phyloP scores from a whole-genome alignment of 2,329 filamentous ascomycete genomes.

The Botrytis galanthina region DNA sequence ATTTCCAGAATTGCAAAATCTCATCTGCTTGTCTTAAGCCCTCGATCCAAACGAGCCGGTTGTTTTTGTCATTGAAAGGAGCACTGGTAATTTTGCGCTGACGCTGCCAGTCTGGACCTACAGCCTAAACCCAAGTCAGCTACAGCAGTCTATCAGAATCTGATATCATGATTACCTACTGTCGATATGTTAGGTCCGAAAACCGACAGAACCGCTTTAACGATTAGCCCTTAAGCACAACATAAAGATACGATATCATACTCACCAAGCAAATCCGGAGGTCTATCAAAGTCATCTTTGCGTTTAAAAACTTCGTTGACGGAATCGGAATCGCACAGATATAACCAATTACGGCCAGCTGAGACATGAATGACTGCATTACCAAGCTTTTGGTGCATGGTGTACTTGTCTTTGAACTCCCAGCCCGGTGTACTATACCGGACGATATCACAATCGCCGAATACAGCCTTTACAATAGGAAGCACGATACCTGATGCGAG shows the following conservation, averaged over 20 bases:
- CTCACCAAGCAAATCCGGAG: constrained; percentile 8
- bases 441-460: constrained; percentile 10
- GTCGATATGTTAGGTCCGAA: constrained; percentile 9
- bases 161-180: background rate
- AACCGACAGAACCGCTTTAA: background rate
- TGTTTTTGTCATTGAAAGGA: constrained; percentile 11
- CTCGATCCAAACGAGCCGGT: constrained; percentile 6
- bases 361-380: constrained; percentile 13
- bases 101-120: constrained; percentile 7
- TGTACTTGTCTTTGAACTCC: constrained; percentile 13
- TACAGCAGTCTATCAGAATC: background rate
- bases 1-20: constrained; percentile 13
- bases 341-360: constrained; percentile 7
- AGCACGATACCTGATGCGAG: constrained; percentile 9
- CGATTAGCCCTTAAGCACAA: background rate
- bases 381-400: constrained; percentile 7
- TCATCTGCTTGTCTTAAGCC: constrained; percentile 6
- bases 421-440: constrained; percentile 1
- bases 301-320: constrained; percentile 12
- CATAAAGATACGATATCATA: background rate
- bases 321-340: constrained; percentile 2
- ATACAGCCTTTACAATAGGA: background rate
- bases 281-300: constrained; percentile 13
- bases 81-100: constrained; percentile 8
- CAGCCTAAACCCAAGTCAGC: background rate